Percentiles rank a stretch among this genome's conserved stretches.
phyloP scores from a whole-genome alignment of 495 filamentous ascomycete species.

The Parathielavia hyrcaniae region DNA sequence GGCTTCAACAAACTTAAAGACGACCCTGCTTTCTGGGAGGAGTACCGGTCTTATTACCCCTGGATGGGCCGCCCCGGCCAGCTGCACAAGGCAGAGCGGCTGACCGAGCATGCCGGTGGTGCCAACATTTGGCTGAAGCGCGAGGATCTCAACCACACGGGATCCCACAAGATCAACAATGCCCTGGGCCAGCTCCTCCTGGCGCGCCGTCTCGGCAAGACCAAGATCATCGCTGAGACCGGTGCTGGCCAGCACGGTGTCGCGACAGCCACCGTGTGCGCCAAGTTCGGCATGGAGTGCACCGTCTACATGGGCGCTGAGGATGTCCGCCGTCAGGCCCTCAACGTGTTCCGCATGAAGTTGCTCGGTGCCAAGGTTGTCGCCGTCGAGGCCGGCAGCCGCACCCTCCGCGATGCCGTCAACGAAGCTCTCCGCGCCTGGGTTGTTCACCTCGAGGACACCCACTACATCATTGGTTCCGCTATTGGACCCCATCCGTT shows the following conservation, averaged over 20 bases:
- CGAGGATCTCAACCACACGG: slow-evolving; percentile 84
- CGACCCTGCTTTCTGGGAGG: slow-evolving; percentile 92
- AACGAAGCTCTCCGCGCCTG: slow-evolving; percentile 88
- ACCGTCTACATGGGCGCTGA: slow-evolving; percentile 95
- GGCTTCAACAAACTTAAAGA: slow-evolving; percentile 84
- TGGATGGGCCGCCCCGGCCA: slow-evolving; percentile 96
- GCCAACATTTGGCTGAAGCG: slow-evolving; percentile 95
- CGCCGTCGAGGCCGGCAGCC: slow-evolving; percentile 76
- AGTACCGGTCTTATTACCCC: slow-evolving; percentile 92
- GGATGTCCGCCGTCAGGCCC: slow-evolving; percentile 84
- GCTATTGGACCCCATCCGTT: slow-evolving; percentile 94
- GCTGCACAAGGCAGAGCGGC: slow-evolving; percentile 76
- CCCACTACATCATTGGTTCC: slow-evolving; percentile 93
- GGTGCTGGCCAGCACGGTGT: slow-evolving; percentile 97
- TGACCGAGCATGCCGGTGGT: slow-evolving; percentile 83
- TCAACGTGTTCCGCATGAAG: slow-evolving; percentile 96
- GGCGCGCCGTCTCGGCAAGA: slow-evolving; percentile 78
- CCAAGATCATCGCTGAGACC: slow-evolving; percentile 89
- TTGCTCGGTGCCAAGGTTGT: slow-evolving; percentile 86
- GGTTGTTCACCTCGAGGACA: slow-evolving; percentile 80
- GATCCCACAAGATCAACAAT: slow-evolving; percentile 96
- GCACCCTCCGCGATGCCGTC: slow-evolving; percentile 87
- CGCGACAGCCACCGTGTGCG: slow-evolving; percentile 90
- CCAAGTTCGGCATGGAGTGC: slow-evolving; percentile 93
- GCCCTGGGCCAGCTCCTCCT: slow-evolving; percentile 84